Conservation (phyloP, 2,329 filamentous ascomycete genomes). For the Penicillium sp. region DNA sequence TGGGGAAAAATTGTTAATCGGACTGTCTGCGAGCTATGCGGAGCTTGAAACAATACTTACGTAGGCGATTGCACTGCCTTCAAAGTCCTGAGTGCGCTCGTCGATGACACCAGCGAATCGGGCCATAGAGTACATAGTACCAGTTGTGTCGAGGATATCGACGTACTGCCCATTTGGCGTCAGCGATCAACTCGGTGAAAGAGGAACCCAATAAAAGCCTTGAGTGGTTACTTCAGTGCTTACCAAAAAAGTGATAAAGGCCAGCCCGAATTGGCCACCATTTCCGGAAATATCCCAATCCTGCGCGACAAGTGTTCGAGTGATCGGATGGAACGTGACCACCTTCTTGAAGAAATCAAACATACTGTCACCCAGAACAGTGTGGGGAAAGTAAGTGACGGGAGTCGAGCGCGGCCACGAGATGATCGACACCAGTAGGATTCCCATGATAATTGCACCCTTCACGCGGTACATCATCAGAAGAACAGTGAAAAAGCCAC, state of each 20-base stretch:
- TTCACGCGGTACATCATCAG: conserved; percentile 83
- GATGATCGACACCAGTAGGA: conserved; percentile 77
- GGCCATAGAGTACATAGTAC: conserved; percentile 85
- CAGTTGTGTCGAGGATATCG: conserved; percentile 81
- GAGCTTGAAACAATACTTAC: conserved; percentile 41
- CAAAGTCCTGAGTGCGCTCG: conserved; percentile 77
- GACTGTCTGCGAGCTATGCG: neutral
- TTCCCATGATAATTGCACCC: conserved; percentile 77
- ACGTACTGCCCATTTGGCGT: conserved; percentile 52
- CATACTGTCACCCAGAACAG: conserved; percentile 57
- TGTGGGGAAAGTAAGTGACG: conserved; percentile 78
- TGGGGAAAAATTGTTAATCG: conserved; percentile 21
- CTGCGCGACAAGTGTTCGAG: conserved; percentile 62
- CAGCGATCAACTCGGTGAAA: neutral
- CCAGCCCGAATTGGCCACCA: conserved; percentile 71
- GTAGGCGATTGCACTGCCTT: conserved; percentile 77
- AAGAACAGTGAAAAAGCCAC: conserved; percentile 71
- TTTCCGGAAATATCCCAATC: conserved; percentile 65
- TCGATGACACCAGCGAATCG: conserved; percentile 75
- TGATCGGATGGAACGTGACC: conserved; percentile 74
- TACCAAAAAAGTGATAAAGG: conserved; percentile 73
- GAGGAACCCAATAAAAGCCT: too few relatives aligned
- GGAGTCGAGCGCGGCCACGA: conserved; percentile 74
- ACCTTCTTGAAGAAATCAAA: conserved; percentile 89
- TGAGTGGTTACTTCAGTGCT: conserved; percentile 3